Conservation (phyloP, 2,329 filamentous ascomycete genomes). For the Hypoxylon sp. region DNA sequence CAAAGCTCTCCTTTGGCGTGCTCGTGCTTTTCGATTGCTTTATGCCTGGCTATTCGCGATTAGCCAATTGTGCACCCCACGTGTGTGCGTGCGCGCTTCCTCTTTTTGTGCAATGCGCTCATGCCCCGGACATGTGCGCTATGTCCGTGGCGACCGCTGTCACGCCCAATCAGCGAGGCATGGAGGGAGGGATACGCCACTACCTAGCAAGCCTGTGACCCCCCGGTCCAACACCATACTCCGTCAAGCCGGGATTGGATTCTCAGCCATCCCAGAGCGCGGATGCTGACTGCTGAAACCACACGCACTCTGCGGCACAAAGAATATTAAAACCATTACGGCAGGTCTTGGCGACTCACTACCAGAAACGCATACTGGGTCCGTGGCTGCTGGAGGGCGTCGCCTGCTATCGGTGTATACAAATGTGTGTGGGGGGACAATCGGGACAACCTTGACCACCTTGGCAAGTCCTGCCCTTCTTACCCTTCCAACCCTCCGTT, state of each 20-base stretch:
- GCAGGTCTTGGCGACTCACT: slow-evolving; percentile 52
- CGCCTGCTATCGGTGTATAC: slow-evolving; percentile 33
- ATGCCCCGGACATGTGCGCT: slow-evolving; percentile 40
- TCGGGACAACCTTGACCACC: slow-evolving; percentile 37
- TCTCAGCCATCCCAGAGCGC: slow-evolving; percentile 37
- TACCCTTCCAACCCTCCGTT: slow-evolving; percentile 22
- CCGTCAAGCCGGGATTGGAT: slow-evolving; percentile 38
- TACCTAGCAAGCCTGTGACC: slow-evolving; percentile 24
- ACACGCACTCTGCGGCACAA: slow-evolving; percentile 39
- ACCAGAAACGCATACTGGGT: slow-evolving; percentile 36
- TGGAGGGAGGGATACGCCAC: slow-evolving; percentile 33
- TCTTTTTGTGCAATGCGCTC: slow-evolving; percentile 41
- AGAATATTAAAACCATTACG: slow-evolving; percentile 42
- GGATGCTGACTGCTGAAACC: slow-evolving; percentile 45
- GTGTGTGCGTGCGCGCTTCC: slow-evolving; percentile 45
- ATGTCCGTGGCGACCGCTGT: slow-evolving; percentile 36
- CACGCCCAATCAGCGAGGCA: slow-evolving; percentile 38
- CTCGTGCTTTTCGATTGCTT: slow-evolving; percentile 29
- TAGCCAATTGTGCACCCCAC: slow-evolving; percentile 52
- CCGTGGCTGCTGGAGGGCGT: slow-evolving; percentile 17
- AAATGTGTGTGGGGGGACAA: slow-evolving; percentile 22
- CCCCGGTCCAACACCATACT: slow-evolving; percentile 32
- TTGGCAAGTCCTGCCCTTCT: slow-evolving; percentile 19
- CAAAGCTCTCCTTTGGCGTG: slow-evolving; percentile 13
- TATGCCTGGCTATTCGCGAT: slow-evolving; percentile 40